A percentile compares a stretch with the other conserved stretches of the same genome.
phyloP scores from a whole-genome alignment of 2,329 filamentous ascomycete species.

The Aspergillus sp. region DNA sequence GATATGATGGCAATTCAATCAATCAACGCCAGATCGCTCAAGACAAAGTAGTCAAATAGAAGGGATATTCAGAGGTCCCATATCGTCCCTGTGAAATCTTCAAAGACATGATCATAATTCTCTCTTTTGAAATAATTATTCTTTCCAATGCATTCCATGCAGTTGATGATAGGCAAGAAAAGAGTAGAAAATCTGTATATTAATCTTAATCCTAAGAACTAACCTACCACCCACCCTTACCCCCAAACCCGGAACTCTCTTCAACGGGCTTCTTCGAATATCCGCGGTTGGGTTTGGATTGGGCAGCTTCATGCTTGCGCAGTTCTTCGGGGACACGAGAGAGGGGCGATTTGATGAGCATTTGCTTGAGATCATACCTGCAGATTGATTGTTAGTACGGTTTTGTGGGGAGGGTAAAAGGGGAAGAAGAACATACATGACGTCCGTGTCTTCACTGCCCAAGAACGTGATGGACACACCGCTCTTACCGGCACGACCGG shows the following conservation, averaged over 20 bases:
- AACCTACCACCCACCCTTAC: conserved; percentile 31
- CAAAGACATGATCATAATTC: too few species aligned
- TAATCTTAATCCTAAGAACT: neutral
- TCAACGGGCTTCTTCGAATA: conserved; percentile 46
- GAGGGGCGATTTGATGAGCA: conserved; percentile 84
- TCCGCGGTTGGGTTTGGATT: conserved; percentile 64
- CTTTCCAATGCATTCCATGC: too few species aligned
- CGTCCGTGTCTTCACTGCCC: conserved; percentile 82
- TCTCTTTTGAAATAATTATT: too few species aligned
- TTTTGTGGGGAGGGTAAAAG: conserved; percentile 1
- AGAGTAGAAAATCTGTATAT: too few species aligned
- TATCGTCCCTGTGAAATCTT: too few species aligned
- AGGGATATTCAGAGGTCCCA: too few species aligned
- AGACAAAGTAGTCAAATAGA: too few species aligned
- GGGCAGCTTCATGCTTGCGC: conserved; percentile 82
- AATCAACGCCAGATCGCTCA: too few species aligned
- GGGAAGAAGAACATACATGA: conserved; percentile 55
- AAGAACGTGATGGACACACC: conserved; percentile 96
- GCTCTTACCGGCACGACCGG: conserved; percentile 93
- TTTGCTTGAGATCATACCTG: conserved; percentile 82
- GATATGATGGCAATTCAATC: too few species aligned
- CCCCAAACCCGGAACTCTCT: conserved; percentile 31
- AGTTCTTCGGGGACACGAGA: conserved; percentile 89
- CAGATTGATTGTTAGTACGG: conserved; percentile 10
- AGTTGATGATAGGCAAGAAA: too few species aligned